Conservation (phyloP, 257 asterid species). For the Solanum lycopersicoides region DNA sequence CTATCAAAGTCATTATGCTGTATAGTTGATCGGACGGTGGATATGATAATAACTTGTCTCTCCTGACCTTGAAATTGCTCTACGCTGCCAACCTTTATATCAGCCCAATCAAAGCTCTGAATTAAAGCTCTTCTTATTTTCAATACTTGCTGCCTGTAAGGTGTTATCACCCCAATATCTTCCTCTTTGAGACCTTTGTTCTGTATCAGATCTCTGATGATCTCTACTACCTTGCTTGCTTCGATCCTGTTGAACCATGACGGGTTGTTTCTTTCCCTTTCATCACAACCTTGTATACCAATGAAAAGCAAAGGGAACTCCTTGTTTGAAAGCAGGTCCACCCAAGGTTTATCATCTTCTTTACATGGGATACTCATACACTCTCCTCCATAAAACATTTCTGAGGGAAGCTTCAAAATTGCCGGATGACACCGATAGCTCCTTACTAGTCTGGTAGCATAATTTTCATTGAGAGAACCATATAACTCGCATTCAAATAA, state of each 20-base stretch:
- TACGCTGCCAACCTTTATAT: slow-evolving; percentile 76
- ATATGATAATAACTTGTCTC: slow-evolving; percentile 60
- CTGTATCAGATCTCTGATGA: slow-evolving; percentile 28
- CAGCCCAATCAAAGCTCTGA: slow-evolving; percentile 23
- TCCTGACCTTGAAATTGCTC: slow-evolving; percentile 99
- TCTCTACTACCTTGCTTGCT: slow-evolving; percentile 79
- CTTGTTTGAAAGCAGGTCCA: slow-evolving; percentile 28
- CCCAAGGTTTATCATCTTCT: slow-evolving; percentile 16
- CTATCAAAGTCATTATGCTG: slow-evolving; percentile 75
- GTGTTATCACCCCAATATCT: slow-evolving; percentile 90
- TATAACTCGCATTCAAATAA: slow-evolving; percentile 20
- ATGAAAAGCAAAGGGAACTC: slow-evolving; percentile 71
- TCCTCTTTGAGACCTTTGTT: slow-evolving; percentile 44
- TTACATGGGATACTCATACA: slow-evolving; percentile 56
- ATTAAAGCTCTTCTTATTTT: slow-evolving; percentile 53
- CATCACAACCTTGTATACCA: slow-evolving; percentile 87
- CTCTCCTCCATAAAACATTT: slow-evolving; percentile 55
- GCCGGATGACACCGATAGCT: slow-evolving; percentile 75
- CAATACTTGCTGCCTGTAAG: slow-evolving; percentile 78
- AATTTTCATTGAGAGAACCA: slow-evolving; percentile 20
- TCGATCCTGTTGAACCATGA: slow-evolving; percentile 94
- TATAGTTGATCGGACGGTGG: slow-evolving; percentile 89
- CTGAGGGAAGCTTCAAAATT: slow-evolving; percentile 69
- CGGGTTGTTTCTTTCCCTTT: slow-evolving; percentile 88
- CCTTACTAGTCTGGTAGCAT: slow-evolving; percentile 48